Evolutionary conservation across 345 rosid species (phyloP).

Genomic region (Lumnitzera racemosa): DNA sequence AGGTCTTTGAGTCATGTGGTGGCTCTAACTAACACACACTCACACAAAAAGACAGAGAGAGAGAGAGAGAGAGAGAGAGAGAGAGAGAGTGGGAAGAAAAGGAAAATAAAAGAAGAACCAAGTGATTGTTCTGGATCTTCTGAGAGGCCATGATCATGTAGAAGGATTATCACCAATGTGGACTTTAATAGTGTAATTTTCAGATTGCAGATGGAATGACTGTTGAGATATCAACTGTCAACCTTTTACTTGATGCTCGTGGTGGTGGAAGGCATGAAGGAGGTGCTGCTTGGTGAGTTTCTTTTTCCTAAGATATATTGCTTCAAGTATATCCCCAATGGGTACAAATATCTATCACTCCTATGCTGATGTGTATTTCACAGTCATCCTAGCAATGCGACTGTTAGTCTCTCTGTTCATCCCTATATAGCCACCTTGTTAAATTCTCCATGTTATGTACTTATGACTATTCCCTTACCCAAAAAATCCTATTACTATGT

Average conservation of each 20-base stretch:
- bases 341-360: background rate
- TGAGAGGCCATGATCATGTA: background rate
- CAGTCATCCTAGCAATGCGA: background rate
- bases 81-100: no score
- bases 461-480: no score
- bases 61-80: no score
- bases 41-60: no score
- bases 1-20: no score
- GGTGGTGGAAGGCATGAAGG: constrained; percentile 62
- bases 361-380: background rate
- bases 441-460: no score
- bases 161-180: constrained; percentile 2
- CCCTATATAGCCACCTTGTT: no score
- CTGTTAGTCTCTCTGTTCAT: background rate
- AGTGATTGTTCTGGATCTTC: background rate
- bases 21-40: no score
- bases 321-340: background rate
- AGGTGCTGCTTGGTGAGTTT: constrained; percentile 85
- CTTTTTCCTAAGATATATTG: constrained; percentile 1
- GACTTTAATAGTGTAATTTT: constrained; percentile 16
- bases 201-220: constrained; percentile 99
- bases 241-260: constrained; percentile 87
- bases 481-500: no score
- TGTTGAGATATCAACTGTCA: constrained; percentile 73
- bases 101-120: no score